Evolutionary conservation across 129 eudicot species (phyloP).

Genomic region (Saposhnikovia divaricata): DNA sequence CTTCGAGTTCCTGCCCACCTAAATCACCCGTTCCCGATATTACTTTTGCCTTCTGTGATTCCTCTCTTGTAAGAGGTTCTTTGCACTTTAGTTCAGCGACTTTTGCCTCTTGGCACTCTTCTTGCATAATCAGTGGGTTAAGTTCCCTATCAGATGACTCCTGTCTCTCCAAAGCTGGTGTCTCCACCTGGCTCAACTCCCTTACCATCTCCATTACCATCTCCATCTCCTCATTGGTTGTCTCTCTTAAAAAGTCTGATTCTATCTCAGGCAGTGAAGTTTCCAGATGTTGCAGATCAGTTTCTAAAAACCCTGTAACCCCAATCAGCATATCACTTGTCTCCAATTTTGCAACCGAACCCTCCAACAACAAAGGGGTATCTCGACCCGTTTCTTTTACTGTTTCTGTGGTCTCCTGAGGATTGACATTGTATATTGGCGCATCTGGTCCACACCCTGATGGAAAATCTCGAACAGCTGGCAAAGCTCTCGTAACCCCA

Average conservation of each 20-base stretch:
- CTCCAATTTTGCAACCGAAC: not conserved
- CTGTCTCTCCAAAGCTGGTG: not conserved
- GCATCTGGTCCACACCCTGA: constrained; percentile 44
- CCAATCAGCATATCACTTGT: not conserved
- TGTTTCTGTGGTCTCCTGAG: not conserved
- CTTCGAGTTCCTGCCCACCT: not conserved
- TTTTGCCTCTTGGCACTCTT: not conserved
- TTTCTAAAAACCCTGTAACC: not conserved
- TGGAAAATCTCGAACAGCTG: constrained; percentile 60
- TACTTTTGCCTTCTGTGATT: not conserved
- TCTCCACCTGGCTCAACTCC: not conserved
- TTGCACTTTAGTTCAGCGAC: not conserved
- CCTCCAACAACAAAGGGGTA: not conserved
- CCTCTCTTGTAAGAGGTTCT: not conserved
- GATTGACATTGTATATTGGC: not conserved
- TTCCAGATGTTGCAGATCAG: constrained; percentile 2
- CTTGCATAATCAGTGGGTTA: not conserved
- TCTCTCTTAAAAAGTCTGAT: not conserved
- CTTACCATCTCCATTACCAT: constrained; percentile 1
- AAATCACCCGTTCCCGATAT: not conserved
- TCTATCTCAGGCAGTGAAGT: constrained; percentile 2
- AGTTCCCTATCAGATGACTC: not conserved
- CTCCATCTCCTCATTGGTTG: not conserved
- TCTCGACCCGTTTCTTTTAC: not conserved
- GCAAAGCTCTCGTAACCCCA: constrained; percentile 23